Conservation (phyloP, 306 rosid species). For the Pyrus communis region DNA sequence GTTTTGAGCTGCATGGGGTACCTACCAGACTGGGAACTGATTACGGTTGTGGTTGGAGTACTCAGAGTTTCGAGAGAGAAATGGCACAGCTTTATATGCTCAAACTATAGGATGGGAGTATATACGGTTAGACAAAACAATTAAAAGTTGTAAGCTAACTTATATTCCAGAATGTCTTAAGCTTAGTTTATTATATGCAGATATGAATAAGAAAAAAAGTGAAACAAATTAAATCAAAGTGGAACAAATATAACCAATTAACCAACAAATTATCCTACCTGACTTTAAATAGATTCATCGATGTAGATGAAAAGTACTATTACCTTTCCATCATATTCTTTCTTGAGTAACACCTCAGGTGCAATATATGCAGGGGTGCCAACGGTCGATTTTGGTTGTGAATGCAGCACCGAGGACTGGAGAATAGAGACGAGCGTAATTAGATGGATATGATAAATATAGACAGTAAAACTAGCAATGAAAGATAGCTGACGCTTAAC, state of each 20-base stretch:
- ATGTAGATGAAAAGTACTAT: neutral
- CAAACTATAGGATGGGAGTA: neutral
- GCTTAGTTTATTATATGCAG: neutral
- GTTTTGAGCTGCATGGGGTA: neutral
- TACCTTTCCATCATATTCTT: slow-evolving; percentile 99
- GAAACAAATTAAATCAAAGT: neutral
- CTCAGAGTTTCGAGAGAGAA: neutral
- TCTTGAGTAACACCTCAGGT: slow-evolving; percentile 92
- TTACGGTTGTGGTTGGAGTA: neutral
- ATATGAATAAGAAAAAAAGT: neutral
- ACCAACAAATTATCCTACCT: neutral
- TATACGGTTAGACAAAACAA: neutral
- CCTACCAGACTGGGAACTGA: neutral
- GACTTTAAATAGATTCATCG: neutral
- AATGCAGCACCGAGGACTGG: slow-evolving; percentile 92
- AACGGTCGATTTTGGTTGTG: slow-evolving; percentile 96
- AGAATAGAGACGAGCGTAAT: slow-evolving; percentile 17
- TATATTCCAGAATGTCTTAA: neutral
- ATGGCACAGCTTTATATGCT: neutral
- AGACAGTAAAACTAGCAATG: neutral
- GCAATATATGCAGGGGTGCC: slow-evolving; percentile 98
- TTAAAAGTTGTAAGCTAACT: neutral
- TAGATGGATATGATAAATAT: slow-evolving; percentile 13
- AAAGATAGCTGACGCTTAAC: neutral
- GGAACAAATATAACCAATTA: neutral